A percentile compares a stretch with the other conserved stretches of the same genome.
Evolutionary conservation across 2,329 filamentous ascomycete genomes (phyloP).

Genomic region (Aureobasidium leucospermi): DNA sequence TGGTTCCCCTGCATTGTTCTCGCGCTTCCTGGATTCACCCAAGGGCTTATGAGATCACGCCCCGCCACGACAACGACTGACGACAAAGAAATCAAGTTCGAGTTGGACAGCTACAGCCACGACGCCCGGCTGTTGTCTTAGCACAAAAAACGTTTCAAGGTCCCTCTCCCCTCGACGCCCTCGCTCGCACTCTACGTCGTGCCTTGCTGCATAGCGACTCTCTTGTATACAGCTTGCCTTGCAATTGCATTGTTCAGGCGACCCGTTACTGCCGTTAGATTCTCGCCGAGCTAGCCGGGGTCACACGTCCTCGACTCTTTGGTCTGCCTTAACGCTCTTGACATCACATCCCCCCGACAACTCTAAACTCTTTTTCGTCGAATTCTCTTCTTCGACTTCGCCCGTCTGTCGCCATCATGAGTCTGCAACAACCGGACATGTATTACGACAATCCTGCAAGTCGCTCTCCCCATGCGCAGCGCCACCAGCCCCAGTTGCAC

Average conservation of each 20-base stretch:
- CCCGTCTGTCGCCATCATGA: slow-evolving; percentile 14
- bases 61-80: slow-evolving; percentile 12
- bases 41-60: slow-evolving; percentile 13
- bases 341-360: slow-evolving; percentile 11
- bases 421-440: slow-evolving; percentile 47
- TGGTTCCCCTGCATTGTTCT: slow-evolving; percentile 2
- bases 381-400: neutral
- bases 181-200: neutral
- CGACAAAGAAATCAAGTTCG: slow-evolving; percentile 5
- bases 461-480: slow-evolving; percentile 68
- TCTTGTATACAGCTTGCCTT: neutral
- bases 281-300: slow-evolving; percentile 6
- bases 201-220: neutral
- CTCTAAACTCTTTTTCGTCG: slow-evolving; percentile 10
- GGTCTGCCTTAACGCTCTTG: neutral
- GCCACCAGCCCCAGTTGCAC: slow-evolving; percentile 56
- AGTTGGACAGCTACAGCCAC: slow-evolving; percentile 1
- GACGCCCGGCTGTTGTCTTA: neutral
- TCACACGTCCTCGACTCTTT: slow-evolving; percentile 9
- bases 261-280: slow-evolving; percentile 6
- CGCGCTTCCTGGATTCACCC: neutral
- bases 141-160: neutral
- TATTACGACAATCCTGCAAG: slow-evolving; percentile 65
- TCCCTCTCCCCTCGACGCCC: neutral
- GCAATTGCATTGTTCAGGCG: neutral